Conservation (phyloP, 495 filamentous ascomycete genomes). For the Xylaria intraflava region DNA sequence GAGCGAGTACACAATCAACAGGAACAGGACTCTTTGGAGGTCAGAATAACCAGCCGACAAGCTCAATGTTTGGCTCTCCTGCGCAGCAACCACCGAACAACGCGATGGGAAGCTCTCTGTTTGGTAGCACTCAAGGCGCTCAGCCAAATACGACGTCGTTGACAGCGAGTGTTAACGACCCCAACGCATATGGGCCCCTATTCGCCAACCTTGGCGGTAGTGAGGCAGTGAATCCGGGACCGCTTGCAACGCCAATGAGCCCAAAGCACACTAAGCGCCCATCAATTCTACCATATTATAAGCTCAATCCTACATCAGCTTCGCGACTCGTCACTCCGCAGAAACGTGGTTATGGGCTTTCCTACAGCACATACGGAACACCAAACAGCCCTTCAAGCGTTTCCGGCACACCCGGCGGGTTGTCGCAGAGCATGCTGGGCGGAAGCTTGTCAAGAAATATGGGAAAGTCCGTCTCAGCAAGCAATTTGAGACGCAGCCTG, state of each 20-base stretch:
- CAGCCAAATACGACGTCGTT: constrained; percentile 52
- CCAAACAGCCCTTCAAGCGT: constrained; percentile 63
- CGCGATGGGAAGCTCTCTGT: constrained; percentile 35
- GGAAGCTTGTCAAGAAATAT: constrained; percentile 44
- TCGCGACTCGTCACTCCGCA: constrained; percentile 76
- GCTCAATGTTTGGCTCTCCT: constrained; percentile 35
- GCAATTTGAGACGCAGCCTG: constrained; percentile 55
- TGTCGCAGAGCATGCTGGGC: constrained; percentile 60
- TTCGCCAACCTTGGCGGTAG: constrained; percentile 64
- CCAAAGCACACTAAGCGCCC: constrained; percentile 62
- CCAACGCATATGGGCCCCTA: constrained; percentile 77
- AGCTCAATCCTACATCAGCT: constrained; percentile 73
- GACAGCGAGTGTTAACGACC: constrained; percentile 67
- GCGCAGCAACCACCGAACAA: constrained; percentile 44
- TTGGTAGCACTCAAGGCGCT: constrained; percentile 33
- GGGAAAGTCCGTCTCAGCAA: constrained; percentile 56
- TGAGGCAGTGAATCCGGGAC: constrained; percentile 62
- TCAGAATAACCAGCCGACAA: constrained; percentile 41
- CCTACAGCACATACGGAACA: constrained; percentile 81
- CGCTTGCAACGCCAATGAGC: constrained; percentile 80
- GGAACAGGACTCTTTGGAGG: constrained; percentile 58
- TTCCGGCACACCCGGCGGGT: constrained; percentile 59
- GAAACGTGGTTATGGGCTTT: constrained; percentile 77
- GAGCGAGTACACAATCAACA: constrained; percentile 25
- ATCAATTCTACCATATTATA: constrained; percentile 78